These are phyloP conservation scores for Hyphopichia khmerensis DNA, from an alignment of 1,139 yeast genomes.

Conservation along the genomic window DNA sequence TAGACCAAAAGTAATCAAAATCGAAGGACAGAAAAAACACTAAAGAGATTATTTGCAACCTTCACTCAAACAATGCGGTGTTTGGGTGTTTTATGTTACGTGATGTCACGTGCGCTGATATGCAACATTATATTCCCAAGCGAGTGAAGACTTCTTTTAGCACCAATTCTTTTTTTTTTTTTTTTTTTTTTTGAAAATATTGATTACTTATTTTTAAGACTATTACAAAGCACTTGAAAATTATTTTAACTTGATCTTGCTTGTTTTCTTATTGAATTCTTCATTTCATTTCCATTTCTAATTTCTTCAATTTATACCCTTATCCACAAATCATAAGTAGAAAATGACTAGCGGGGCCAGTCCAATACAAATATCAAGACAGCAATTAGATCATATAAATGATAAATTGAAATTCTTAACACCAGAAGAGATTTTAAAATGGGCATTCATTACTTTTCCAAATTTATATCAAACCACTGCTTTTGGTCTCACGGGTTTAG, in stretches of 20 bases:
- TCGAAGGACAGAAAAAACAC: too few species aligned
- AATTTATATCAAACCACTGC: constrained; percentile 88
- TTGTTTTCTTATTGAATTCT: not conserved
- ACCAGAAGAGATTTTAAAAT: constrained; percentile 73
- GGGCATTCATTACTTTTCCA: constrained; percentile 85
- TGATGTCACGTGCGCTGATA: not conserved
- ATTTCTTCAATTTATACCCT: not conserved
- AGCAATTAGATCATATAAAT: constrained; percentile 64
- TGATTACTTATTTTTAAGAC: not conserved
- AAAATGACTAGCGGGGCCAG: not conserved
- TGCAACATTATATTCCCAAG: not conserved
- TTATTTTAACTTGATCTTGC: not conserved
- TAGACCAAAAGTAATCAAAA: too few species aligned
- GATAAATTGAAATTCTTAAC: constrained; percentile 50
- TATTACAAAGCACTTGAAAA: not conserved
- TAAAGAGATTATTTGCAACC: not conserved
- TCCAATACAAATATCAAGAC: constrained; percentile 25
- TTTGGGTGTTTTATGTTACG: not conserved
- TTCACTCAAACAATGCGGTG: not conserved
- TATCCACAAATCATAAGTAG: not conserved
- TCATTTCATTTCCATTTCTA: not conserved
- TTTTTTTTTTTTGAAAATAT: not conserved
- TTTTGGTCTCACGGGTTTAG: constrained; percentile 90
- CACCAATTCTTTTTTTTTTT: not conserved
- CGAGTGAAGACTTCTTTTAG: not conserved